Conservation (phyloP, 805 yeast species). For the Myxozyma monticola region DNA sequence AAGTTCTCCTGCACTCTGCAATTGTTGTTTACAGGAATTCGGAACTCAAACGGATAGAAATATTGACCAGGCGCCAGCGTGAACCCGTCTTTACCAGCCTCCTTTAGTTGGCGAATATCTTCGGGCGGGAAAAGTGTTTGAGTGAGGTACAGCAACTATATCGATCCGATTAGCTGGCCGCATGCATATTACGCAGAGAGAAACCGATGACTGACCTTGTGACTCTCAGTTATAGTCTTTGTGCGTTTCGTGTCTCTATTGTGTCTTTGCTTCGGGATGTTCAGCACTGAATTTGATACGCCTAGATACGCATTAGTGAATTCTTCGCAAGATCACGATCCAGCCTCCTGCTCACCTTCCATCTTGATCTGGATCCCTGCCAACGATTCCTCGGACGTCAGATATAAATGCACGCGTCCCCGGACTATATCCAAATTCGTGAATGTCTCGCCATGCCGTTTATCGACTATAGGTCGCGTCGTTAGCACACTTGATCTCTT, state of each 20-base stretch:
- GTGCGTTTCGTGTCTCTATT: slow-evolving; percentile 20
- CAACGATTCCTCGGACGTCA: slow-evolving; percentile 34
- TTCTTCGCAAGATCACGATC: not conserved
- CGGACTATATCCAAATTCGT: slow-evolving; percentile 34
- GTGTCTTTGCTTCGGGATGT: slow-evolving; percentile 26
- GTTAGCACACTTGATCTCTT: not conserved
- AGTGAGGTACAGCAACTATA: slow-evolving; percentile 34
- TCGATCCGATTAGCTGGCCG: not conserved
- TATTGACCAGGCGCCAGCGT: slow-evolving; percentile 41
- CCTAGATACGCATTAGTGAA: not conserved
- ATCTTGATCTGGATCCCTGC: slow-evolving; percentile 36
- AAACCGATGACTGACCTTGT: slow-evolving; percentile 16
- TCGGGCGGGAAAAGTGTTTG: slow-evolving; percentile 42
- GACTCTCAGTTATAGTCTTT: slow-evolving; percentile 31
- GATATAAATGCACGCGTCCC: slow-evolving; percentile 33
- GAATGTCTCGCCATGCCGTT: slow-evolving; percentile 24
- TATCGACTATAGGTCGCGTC: slow-evolving; percentile 24
- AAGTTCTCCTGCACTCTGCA: slow-evolving; percentile 18
- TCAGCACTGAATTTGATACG: slow-evolving; percentile 33
- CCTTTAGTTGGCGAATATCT: slow-evolving; percentile 27
- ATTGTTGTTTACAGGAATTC: slow-evolving; percentile 37
- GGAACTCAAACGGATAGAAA: slow-evolving; percentile 39
- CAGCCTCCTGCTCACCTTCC: slow-evolving; percentile 32
- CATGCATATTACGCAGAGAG: not conserved
- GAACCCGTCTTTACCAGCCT: slow-evolving; percentile 32